Conservation (phyloP, 2,329 filamentous ascomycete genomes). For the Xylaria sp. region DNA sequence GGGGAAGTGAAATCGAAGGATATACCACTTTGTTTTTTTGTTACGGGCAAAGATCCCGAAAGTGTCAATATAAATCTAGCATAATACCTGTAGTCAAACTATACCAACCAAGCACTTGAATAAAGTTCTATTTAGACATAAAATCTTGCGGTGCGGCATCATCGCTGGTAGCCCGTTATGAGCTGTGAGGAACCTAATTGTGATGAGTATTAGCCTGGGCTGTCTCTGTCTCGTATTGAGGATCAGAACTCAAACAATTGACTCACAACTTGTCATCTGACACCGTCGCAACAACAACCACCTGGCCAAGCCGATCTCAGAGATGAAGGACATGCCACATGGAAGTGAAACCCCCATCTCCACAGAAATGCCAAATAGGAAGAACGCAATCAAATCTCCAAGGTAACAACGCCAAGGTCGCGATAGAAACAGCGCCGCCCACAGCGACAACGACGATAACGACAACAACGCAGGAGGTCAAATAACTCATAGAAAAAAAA, state of each 20-base stretch:
- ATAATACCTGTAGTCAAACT: conserved; percentile 20
- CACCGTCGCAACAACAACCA: not conserved
- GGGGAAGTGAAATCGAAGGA: conserved; percentile 1
- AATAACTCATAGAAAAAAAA: not conserved
- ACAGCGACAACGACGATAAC: not conserved
- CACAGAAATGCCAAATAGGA: not conserved
- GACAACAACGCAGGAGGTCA: not conserved
- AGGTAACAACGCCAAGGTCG: not conserved
- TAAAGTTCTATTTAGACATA: not conserved
- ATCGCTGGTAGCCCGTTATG: not conserved
- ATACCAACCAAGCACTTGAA: conserved; percentile 17
- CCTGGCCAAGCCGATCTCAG: not conserved
- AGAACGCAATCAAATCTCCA: not conserved
- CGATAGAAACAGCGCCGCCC: not conserved
- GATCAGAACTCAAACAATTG: not conserved
- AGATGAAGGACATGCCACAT: not conserved
- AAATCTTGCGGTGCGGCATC: not conserved
- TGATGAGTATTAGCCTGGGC: not conserved
- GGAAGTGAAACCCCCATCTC: not conserved
- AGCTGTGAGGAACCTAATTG: not conserved
- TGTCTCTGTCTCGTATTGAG: not conserved
- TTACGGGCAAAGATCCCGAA: not conserved
- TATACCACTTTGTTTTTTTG: conserved; percentile 8
- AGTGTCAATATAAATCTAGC: conserved; percentile 21
- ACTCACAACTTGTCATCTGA: not conserved